Evolutionary conservation across 2,329 filamentous ascomycete species (phyloP), one percentile per base, ranked within the genome.

Genomic region (Exophiala calicioides): DNA sequence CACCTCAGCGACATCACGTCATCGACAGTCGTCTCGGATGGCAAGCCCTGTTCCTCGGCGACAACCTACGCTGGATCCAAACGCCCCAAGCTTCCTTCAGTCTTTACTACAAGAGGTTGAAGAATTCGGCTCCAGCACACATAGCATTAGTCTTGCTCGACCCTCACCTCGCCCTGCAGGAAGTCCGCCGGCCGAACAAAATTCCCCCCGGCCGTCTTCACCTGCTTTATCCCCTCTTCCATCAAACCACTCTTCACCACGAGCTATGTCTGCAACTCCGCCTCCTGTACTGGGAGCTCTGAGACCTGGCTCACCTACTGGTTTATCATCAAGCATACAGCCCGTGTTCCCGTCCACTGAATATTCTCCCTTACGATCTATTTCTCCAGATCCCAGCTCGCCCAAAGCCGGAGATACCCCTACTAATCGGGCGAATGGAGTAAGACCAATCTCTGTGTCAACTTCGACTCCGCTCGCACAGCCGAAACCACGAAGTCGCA

Each of bases 81-180:
- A 74, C 20, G 80, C 78, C 5, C 87, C 89, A 5, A 90, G 88
- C 4, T 91, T 97, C 62, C 75, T 97, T 5, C 88, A 89, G 18
- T 91, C 89, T 1, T 73, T 97, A 5, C 72, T 97, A 38, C 89
- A 87, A 63, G 91, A 97, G 66, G 88, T 97, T 1, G 90, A 95
- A 62, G 76, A 72, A 29, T 74, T 69, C 56, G 65, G 62, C 53
- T 63, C 62, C 23, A 70, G 66, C 59, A 71, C 60, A 39, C 62
- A 69, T 44, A 62, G 64, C 10, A 57, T 64, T 18, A 52, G 47
- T 37, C 33, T 49, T 9, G 43, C 53, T 35, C 49, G 53, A 18
- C 53, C 55, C 21, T 53, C 54, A 32, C 59, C 56, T 35, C 55
- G 48, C 7, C 57, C 62, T 44, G 53, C 58, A 63, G 67, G 34